Evolutionary conservation across 768 basidiomycete species (phyloP).

Genomic region (Serendipita vermifera): DNA sequence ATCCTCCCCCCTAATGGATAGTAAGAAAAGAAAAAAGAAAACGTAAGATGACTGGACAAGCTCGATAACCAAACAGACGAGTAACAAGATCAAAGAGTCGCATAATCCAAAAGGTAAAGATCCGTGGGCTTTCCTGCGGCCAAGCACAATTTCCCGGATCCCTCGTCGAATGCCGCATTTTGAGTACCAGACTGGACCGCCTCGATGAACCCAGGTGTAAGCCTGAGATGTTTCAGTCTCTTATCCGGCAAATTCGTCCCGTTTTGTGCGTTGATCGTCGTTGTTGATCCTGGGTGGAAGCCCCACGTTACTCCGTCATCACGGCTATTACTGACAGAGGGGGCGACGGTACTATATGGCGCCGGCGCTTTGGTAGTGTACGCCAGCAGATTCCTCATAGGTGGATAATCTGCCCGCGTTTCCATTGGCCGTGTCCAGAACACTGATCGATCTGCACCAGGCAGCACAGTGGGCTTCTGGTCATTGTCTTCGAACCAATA

Average conservation of each 20-base stretch:
- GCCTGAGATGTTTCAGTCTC: not conserved
- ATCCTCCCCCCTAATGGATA: no score
- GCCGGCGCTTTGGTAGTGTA: not conserved
- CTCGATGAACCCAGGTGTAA: not conserved
- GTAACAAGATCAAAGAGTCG: no score
- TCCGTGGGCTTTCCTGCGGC: not conserved
- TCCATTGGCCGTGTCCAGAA: slow-evolving; percentile 6
- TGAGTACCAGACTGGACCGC: not conserved
- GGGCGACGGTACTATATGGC: not conserved
- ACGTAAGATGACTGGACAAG: no score
- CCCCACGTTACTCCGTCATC: not conserved
- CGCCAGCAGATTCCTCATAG: not conserved
- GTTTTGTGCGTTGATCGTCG: not conserved
- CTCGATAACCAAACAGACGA: no score
- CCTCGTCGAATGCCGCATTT: not conserved
- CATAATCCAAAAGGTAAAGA: not conserved
- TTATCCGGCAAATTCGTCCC: no score
- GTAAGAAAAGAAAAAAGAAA: no score
- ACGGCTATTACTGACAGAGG: not conserved
- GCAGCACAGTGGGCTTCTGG: not conserved
- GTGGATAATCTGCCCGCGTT: not conserved
- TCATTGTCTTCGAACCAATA: slow-evolving; percentile 7
- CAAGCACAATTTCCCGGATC: not conserved
- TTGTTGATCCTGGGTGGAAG: not conserved
- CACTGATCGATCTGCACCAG: not conserved